Evolutionary conservation across 768 basidiomycete genomes (phyloP).

Genomic region (Psilocybe cyanescens): DNA sequence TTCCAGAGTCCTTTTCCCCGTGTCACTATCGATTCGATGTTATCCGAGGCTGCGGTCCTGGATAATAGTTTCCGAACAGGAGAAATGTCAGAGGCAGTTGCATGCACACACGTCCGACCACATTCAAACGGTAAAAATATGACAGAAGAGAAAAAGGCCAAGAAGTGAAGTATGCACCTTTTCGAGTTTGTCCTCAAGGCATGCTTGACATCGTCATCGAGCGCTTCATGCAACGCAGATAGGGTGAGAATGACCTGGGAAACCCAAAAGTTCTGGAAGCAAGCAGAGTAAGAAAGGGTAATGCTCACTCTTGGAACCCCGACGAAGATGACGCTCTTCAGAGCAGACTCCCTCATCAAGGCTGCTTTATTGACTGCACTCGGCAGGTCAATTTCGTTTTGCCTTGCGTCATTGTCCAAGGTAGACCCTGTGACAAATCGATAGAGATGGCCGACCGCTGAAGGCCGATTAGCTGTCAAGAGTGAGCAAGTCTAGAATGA

Average conservation of each 20-base stretch:
- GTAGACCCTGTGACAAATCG: conserved; percentile 67
- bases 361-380: conserved; percentile 76
- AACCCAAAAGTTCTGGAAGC: conserved; percentile 11
- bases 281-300: neutral
- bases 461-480: conserved; percentile 81
- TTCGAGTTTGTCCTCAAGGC: conserved; percentile 67
- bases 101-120: neutral
- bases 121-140: neutral
- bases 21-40: conserved; percentile 68
- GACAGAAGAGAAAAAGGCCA: conserved; percentile 2
- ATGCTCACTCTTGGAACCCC: conserved; percentile 78
- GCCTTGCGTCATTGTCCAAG: conserved; percentile 37
- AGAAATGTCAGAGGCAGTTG: conserved; percentile 18
- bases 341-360: conserved; percentile 84
- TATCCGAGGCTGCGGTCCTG: conserved; percentile 64
- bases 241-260: conserved; percentile 82
- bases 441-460: conserved; percentile 80
- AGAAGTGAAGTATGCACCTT: conserved; percentile 47
- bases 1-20: conserved; percentile 81
- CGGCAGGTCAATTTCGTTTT: conserved; percentile 45
- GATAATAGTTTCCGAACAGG: conserved; percentile 18
- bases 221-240: conserved; percentile 71
- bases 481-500: conserved; percentile 76
- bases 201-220: conserved; percentile 82
- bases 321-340: conserved; percentile 90